phyloP scores from a whole-genome alignment of 305 asterid species.

The Plantago lanceolata region DNA sequence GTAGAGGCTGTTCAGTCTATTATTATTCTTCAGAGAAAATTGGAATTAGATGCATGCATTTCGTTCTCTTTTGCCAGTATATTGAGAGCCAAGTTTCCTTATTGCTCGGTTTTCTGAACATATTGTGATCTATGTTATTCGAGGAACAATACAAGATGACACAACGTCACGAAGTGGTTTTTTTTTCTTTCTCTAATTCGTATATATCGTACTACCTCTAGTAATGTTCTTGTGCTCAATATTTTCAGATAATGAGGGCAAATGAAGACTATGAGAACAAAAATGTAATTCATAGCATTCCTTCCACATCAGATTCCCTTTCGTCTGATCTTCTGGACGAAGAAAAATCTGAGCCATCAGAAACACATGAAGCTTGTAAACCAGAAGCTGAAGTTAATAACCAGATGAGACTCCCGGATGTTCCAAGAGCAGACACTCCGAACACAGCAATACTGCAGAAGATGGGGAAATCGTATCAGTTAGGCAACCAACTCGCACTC shows the following conservation, averaged over 20 bases:
- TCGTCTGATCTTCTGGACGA: conserved; percentile 23
- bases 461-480: conserved; percentile 62
- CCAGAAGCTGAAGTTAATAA: conserved; percentile 22
- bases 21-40: too few relatives aligned
- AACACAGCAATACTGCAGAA: conserved; percentile 51
- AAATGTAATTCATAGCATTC: conserved; percentile 23
- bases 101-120: too few relatives aligned
- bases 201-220: not conserved
- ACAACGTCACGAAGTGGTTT: too few relatives aligned
- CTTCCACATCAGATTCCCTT: conserved; percentile 25
- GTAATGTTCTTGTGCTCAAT: conserved; percentile 1
- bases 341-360: conserved; percentile 7
- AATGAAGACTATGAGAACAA: conserved; percentile 39
- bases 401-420: conserved; percentile 59
- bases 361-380: conserved; percentile 18
- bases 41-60: too few relatives aligned
- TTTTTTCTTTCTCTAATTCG: not conserved
- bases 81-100: too few relatives aligned
- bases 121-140: too few relatives aligned
- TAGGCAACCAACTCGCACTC: conserved; percentile 57
- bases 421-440: conserved; percentile 64
- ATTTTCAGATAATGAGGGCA: conserved; percentile 36
- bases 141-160: too few relatives aligned
- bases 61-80: too few relatives aligned
- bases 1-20: too few relatives aligned